Conservation (phyloP, 352 stramenopile genomes). For the Pythium aquatile region DNA sequence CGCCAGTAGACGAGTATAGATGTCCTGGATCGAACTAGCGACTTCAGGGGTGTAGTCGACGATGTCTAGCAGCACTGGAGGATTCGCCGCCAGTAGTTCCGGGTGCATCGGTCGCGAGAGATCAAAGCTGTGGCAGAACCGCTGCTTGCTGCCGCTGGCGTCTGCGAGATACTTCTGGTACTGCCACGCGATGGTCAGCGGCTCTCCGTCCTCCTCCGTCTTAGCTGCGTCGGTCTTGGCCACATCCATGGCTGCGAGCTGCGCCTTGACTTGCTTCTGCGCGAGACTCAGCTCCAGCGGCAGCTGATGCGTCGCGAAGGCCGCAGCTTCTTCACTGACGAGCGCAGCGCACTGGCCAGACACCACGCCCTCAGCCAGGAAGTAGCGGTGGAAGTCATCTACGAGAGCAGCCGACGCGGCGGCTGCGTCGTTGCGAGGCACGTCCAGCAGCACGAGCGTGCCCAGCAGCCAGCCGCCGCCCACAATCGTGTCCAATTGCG, state of each 20-base stretch:
- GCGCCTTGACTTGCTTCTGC: conserved; percentile 64
- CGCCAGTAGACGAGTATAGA: conserved; percentile 36
- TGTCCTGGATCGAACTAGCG: background rate
- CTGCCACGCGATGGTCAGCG: conserved; percentile 74
- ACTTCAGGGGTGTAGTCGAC: background rate
- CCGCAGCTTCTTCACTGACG: conserved; percentile 36
- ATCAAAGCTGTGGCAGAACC: conserved; percentile 79
- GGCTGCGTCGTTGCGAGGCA: conserved; percentile 23
- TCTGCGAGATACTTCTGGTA: conserved; percentile 59
- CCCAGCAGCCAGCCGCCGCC: conserved; percentile 55
- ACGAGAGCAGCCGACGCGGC: conserved; percentile 33
- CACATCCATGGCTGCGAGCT: conserved; percentile 29
- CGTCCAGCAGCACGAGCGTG: conserved; percentile 53
- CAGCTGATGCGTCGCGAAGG: conserved; percentile 40
- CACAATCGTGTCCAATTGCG: conserved; percentile 51
- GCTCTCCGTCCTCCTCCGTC: background rate
- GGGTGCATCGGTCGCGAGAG: conserved; percentile 55
- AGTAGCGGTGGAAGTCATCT: conserved; percentile 64
- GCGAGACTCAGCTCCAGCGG: conserved; percentile 66
- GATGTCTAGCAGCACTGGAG: conserved; percentile 34
- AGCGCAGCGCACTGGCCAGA: conserved; percentile 40
- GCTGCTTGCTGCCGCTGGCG: conserved; percentile 15
- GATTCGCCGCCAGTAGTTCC: conserved; percentile 46
- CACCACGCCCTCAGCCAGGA: conserved; percentile 53
- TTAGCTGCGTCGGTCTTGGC: background rate